A percentile compares a stretch with the other conserved stretches of the same genome.
Conservation (phyloP, 1,139 yeast genomes). For the Zygoascus sp. region DNA sequence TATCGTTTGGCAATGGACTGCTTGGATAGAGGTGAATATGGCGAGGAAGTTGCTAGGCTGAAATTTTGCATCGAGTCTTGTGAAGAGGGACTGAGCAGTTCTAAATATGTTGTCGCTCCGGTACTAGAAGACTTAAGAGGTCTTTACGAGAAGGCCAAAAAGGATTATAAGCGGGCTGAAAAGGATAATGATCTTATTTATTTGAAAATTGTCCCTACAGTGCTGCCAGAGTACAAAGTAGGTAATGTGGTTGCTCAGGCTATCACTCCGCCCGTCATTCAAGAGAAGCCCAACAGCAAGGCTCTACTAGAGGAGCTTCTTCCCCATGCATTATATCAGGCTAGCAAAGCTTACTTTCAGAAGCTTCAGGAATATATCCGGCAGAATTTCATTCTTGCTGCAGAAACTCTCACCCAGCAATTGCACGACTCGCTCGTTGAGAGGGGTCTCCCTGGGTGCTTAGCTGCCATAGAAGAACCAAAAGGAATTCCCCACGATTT, state of each 20-base stretch:
- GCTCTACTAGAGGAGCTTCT: slow-evolving; percentile 53
- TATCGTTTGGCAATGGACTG: slow-evolving; percentile 54
- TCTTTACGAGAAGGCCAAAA: slow-evolving; percentile 43
- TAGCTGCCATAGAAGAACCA: slow-evolving; percentile 62
- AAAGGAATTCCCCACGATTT: slow-evolving; percentile 58
- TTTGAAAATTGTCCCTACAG: slow-evolving; percentile 57
- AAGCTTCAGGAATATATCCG: slow-evolving; percentile 56
- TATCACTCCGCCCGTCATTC: slow-evolving; percentile 37
- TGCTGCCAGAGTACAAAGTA: slow-evolving; percentile 44
- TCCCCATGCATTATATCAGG: slow-evolving; percentile 64
- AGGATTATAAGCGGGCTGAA: slow-evolving; percentile 53
- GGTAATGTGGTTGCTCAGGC: slow-evolving; percentile 55
- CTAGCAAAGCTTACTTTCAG: slow-evolving; percentile 64
- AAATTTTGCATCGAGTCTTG: slow-evolving; percentile 41
- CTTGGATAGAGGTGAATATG: slow-evolving; percentile 52
- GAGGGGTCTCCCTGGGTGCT: slow-evolving; percentile 50
- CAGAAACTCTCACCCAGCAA: slow-evolving; percentile 47
- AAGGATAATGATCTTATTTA: slow-evolving; percentile 80
- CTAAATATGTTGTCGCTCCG: slow-evolving; percentile 42
- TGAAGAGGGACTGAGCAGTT: slow-evolving; percentile 33
- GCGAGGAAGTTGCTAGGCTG: slow-evolving; percentile 64
- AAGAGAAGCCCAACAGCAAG: slow-evolving; percentile 26
- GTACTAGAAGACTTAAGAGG: slow-evolving; percentile 49
- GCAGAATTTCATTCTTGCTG: slow-evolving; percentile 48
- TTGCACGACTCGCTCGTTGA: slow-evolving; percentile 37